Evolutionary conservation across 2,329 filamentous ascomycete genomes (phyloP), one percentile per base, ranked within the genome.

Genomic region (Pseudogymnoascus sp.): DNA sequence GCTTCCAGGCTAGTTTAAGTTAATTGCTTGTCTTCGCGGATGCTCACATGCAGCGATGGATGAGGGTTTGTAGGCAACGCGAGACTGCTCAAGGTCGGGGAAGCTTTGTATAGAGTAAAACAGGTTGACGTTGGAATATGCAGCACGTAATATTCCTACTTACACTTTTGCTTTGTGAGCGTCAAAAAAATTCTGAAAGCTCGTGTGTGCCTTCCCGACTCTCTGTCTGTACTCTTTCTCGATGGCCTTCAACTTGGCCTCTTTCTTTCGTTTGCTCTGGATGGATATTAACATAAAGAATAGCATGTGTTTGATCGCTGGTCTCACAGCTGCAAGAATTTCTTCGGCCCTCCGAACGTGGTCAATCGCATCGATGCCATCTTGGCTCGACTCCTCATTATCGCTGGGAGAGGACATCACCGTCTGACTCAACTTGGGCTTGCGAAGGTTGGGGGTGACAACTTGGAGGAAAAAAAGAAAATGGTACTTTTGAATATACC

Each of bases 181-280:
- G 7, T 67, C 61, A 60, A 67, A 67, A 12, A 67, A 28, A 35
- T 58, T 54, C 47, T 68, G 64, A 60, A 72, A 65, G 59, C 61
- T 67, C 4, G 12, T 43, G 38, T 59, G 61, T n/a, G 66, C 54
- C 36, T 70, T 69, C 57, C 69, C 65, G 33, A 67, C 63, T 20
- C 62, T 63, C 39, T 66, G 65, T 14, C 63, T 60, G 37, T 67
- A 67, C 20, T 69, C 67, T 16, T 43, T 59, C 36, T 70, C 66
- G 30, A 72, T 66, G 20, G 60, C 58, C 22, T 65, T 69, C 6
- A 70, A 66, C 61, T 68, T 69, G n/a, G 64, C 59, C 16, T 71
- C 68, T 28, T 58, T 58, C 35, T 68, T 65, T 3, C 63, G 65
- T 54, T 63, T 69, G 18, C 60, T 61, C 71, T 71, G 41, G 35